Conservation (phyloP, 306 rosid genomes). For the Neltuma alba region DNA sequence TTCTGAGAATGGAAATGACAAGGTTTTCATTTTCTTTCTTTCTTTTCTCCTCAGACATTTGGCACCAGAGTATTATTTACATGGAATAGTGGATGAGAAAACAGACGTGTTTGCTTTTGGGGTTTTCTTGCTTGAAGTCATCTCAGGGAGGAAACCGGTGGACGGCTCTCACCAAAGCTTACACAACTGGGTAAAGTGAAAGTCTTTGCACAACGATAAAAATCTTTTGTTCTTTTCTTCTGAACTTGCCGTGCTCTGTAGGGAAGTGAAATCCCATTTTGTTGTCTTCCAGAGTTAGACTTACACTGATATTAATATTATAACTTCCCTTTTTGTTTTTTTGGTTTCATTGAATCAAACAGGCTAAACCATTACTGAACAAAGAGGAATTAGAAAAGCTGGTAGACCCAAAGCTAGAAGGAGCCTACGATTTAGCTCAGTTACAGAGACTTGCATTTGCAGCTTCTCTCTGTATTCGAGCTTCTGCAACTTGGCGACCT, state of each 20-base stretch:
- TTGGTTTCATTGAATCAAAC: constrained; percentile 11
- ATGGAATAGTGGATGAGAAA: constrained; percentile 98
- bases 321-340: background rate
- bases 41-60: constrained; percentile 55
- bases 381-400: constrained; percentile 68
- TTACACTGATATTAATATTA: background rate
- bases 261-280: constrained; percentile 19
- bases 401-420: constrained; percentile 83
- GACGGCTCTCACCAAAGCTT: constrained; percentile 93
- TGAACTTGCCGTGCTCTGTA: constrained; percentile 20
- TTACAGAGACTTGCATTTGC: constrained; percentile 71
- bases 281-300: constrained; percentile 34
- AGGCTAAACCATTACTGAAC: constrained; percentile 93
- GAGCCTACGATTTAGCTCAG: constrained; percentile 63
- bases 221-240: background rate
- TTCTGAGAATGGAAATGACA: background rate
- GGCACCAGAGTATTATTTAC: constrained; percentile 95
- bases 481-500: constrained; percentile 84
- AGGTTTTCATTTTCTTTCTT: background rate
- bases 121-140: constrained; percentile 77
- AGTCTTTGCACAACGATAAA: background rate
- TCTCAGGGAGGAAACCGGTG: constrained; percentile 91
- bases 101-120: constrained; percentile 99
- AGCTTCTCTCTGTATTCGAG: constrained; percentile 81
- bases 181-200: constrained; percentile 73